A percentile compares a stretch with the other conserved stretches of the same genome.
These are phyloP conservation scores for Babjeviella inositovora DNA, from an alignment of 805 yeast genomes.

Conservation along the genomic window DNA sequence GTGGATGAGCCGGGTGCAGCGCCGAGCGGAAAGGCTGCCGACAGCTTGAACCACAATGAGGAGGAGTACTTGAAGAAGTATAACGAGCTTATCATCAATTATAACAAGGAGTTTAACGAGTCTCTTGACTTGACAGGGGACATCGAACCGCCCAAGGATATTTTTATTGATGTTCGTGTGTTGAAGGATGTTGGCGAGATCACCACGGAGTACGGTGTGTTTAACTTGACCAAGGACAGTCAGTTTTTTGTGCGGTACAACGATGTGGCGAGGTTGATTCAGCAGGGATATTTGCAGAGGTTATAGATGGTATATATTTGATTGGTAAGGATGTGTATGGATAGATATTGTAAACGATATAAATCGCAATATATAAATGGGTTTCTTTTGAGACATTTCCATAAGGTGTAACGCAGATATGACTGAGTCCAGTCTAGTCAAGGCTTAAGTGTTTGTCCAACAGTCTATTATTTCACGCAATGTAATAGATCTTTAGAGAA, in stretches of 20 bases:
- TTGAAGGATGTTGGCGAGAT: conserved; percentile 92
- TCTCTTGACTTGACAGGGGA: conserved; percentile 80
- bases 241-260: conserved; percentile 90
- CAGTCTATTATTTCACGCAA: background rate
- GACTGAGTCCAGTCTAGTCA: background rate
- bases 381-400: background rate
- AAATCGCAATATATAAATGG: background rate
- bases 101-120: conserved; percentile 69
- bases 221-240: conserved; percentile 82
- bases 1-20: conserved; percentile 8
- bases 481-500: background rate
- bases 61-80: conserved; percentile 63
- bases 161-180: conserved; percentile 88
- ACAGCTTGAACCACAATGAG: conserved; percentile 59
- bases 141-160: conserved; percentile 80
- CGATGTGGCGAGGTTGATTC: conserved; percentile 86
- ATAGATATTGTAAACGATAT: no score
- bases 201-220: conserved; percentile 93
- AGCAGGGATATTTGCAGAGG: conserved; percentile 84
- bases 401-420: conserved; percentile 2
- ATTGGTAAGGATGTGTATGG: no score
- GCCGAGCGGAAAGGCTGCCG: conserved; percentile 14
- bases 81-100: conserved; percentile 53
- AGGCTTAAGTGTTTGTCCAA: background rate
- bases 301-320: conserved; percentile 14